Conservation (phyloP, 1,284 basidiomycete species). For the Ganoderma boninense region DNA sequence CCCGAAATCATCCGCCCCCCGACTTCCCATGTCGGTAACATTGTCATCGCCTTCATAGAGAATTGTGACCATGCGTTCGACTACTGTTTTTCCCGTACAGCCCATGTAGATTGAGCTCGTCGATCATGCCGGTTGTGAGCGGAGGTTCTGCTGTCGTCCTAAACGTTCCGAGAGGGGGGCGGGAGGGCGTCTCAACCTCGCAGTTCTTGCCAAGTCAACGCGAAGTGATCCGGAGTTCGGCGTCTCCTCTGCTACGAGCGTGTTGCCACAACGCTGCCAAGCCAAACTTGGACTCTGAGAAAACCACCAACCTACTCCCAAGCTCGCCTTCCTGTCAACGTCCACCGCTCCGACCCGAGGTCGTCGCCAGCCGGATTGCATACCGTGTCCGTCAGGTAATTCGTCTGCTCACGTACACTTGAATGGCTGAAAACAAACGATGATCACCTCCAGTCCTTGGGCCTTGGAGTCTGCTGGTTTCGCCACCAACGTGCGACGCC, state of each 20-base stretch:
- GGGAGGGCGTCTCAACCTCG: neutral
- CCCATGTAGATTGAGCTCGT: neutral
- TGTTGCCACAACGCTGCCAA: neutral
- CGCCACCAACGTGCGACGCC: neutral
- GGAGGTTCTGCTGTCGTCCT: constrained; percentile 9
- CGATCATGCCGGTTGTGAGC: neutral
- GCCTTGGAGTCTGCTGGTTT: neutral
- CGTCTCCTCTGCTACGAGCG: neutral
- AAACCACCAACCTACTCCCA: neutral
- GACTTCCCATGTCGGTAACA: neutral
- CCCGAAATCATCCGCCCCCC: neutral
- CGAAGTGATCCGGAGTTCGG: neutral
- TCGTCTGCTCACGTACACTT: neutral
- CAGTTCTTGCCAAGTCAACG: neutral
- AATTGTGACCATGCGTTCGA: neutral
- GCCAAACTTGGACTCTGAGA: neutral
- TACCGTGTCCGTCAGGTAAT: neutral
- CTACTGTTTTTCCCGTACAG: neutral
- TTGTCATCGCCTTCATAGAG: neutral
- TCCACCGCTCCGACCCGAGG: neutral
- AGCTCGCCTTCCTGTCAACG: neutral
- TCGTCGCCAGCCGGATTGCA: neutral
- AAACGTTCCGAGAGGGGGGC: constrained; percentile 16
- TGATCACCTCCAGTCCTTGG: neutral
- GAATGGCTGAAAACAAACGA: neutral